Base-by-base conservation (phyloP, 306 rosid genomes). In the Castanea mollissima region DNA sequence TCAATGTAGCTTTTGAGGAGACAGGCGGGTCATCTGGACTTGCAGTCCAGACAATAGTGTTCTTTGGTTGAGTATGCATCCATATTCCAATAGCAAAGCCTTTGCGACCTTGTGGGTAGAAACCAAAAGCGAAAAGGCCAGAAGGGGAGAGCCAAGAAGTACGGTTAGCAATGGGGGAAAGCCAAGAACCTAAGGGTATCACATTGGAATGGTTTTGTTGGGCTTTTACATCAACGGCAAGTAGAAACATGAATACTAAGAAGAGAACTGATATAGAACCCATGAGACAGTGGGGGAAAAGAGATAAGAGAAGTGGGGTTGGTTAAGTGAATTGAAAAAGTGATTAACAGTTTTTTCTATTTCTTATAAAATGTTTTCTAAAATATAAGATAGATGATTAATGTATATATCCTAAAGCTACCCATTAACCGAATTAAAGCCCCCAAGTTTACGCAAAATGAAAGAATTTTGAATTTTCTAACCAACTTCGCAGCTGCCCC, bases 31-130 rank as follows among this genome's bases (percentile, higher is more conserved):
- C 23, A 35, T 77, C 75, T 4, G 75, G 78, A 15, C 32, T 38
- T 55, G 78, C 78, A 8, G 85, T 76, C 85, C 85, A 82, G 13
- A 82, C 75, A 0, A n/a, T 16, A 13, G 58, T 64, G 13, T 19
- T 71, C 5, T 38, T 19, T n/a, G 38, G 34, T 4, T 55, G 9
- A 55, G 20, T 18, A 35, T n/a, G 29, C 23, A 82, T 5, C 81
- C 56, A 71, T 14, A 75, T 60, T 60, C 81, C 79, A 31, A n/a
- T 31, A 18, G 63, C 59, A 1, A 15, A 76, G 60, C 79, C 63
- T 4, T 8, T 56, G 6, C 38, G 38, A 6, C 72, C 56, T 77
- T 77, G 68, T 69, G 18, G 60, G 25, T 68, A 78, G 81, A 77
- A 77, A 12, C 81, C 81, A 55, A 69, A 77, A 49, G 81, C 74